Conservation (phyloP, 2,329 filamentous ascomycete genomes). For the Pseudopyricularia cyperi region DNA sequence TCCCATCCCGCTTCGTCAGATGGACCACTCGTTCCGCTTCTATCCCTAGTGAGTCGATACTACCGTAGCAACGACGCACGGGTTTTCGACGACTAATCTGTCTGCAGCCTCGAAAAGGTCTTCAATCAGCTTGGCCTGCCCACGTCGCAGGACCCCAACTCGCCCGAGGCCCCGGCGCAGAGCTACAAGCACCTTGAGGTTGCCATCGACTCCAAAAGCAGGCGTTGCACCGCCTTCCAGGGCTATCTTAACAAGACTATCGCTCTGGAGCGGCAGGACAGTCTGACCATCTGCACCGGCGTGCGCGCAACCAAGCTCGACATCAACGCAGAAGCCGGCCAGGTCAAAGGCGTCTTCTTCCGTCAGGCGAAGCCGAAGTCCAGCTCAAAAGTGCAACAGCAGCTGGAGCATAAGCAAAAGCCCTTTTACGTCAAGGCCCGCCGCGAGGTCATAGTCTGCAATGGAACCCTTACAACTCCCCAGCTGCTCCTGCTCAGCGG, state of each 20-base stretch:
- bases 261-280: slow-evolving; percentile 8
- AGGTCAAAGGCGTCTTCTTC: slow-evolving; percentile 14
- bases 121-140: slow-evolving; percentile 14
- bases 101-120: slow-evolving; percentile 11
- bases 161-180: slow-evolving; percentile 13
- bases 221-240: slow-evolving; percentile 11
- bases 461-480: slow-evolving; percentile 14
- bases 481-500: slow-evolving; percentile 19
- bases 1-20: slow-evolving; percentile 6
- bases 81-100: background rate
- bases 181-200: slow-evolving; percentile 12
- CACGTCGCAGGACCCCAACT: slow-evolving; percentile 13
- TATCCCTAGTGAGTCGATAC: slow-evolving; percentile 6
- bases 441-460: slow-evolving; percentile 18
- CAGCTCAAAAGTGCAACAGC: background rate
- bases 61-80: too few species aligned
- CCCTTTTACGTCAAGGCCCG: slow-evolving; percentile 12
- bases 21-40: slow-evolving; percentile 2
- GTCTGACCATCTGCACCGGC: slow-evolving; percentile 17
- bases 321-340: slow-evolving; percentile 7
- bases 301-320: slow-evolving; percentile 15
- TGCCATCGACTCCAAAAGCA: slow-evolving; percentile 7
- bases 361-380: slow-evolving; percentile 1
- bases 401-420: background rate
- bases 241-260: slow-evolving; percentile 13